These are phyloP conservation scores for Glycine tomentella DNA, from an alignment of 306 rosid genomes.

Conservation along the genomic window DNA sequence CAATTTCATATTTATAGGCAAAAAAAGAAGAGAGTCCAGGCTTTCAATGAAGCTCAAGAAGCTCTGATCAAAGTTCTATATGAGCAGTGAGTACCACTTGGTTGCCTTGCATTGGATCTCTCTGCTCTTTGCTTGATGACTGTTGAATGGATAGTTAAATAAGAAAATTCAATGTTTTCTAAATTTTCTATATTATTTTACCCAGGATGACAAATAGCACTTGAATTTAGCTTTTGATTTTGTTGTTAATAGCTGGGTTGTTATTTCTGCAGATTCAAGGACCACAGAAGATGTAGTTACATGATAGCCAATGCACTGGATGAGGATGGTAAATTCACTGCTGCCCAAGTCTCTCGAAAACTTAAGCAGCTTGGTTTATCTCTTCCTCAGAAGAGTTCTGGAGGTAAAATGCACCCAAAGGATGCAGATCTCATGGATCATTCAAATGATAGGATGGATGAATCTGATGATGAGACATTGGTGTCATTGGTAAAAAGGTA, in stretches of 20 bases:
- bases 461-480: slow-evolving; percentile 77
- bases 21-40: slow-evolving; percentile 69
- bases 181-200: slow-evolving; percentile 17
- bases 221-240: slow-evolving; percentile 18
- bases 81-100: slow-evolving; percentile 77
- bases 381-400: slow-evolving; percentile 57
- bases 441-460: slow-evolving; percentile 49
- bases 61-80: slow-evolving; percentile 69
- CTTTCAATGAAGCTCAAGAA: slow-evolving; percentile 82
- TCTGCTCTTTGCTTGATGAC: slow-evolving; percentile 12
- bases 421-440: slow-evolving; percentile 54
- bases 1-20: slow-evolving; percentile 56
- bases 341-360: slow-evolving; percentile 80
- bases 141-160: slow-evolving; percentile 28
- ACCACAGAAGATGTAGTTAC: slow-evolving; percentile 76
- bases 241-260: slow-evolving; percentile 25
- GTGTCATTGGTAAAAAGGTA: slow-evolving; percentile 73
- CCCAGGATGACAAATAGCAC: background rate
- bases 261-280: slow-evolving; percentile 72
- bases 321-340: slow-evolving; percentile 64
- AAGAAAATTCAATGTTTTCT: slow-evolving; percentile 10
- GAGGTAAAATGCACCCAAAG: slow-evolving; percentile 43
- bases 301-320: slow-evolving; percentile 91
- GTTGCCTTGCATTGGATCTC: slow-evolving; percentile 43
- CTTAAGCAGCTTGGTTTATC: slow-evolving; percentile 88